Conservation (phyloP, 2,329 filamentous ascomycete genomes). For the Trichocomaceae sp. region DNA sequence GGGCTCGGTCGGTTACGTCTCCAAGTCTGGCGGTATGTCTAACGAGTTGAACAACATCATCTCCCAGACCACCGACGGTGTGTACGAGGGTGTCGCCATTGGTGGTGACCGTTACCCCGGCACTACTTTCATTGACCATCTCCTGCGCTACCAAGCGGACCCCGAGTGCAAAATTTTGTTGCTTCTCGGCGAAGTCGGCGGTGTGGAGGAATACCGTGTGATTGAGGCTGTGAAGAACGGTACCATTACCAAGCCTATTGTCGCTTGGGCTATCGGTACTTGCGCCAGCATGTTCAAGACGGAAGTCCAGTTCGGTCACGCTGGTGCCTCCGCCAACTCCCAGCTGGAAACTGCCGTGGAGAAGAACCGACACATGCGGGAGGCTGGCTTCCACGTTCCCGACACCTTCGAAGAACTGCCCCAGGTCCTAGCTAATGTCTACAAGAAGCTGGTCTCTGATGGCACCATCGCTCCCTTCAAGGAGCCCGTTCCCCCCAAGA, state of each 20-base stretch:
- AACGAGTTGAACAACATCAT: conserved; percentile 99
- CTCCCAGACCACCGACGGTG: conserved; percentile 90
- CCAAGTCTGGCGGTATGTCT: conserved; percentile 99
- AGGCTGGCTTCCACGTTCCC: conserved; percentile 89
- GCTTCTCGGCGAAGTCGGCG: conserved; percentile 94
- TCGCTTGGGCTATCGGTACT: conserved; percentile 98
- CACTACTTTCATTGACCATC: conserved; percentile 98
- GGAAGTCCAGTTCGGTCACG: conserved; percentile 98
- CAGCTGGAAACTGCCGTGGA: conserved; percentile 92
- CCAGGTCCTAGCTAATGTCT: conserved; percentile 66
- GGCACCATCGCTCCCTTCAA: conserved; percentile 78
- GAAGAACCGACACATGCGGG: conserved; percentile 97
- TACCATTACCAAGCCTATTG: conserved; percentile 93
- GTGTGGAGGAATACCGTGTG: conserved; percentile 99
- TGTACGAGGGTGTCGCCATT: conserved; percentile 98
- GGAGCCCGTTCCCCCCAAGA: conserved; percentile 95
- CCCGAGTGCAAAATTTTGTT: conserved; percentile 97
- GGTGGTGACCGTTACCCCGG: conserved; percentile 98
- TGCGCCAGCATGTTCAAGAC: conserved; percentile 99
- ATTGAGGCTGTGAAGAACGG: conserved; percentile 96
- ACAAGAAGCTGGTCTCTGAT: conserved; percentile 77
- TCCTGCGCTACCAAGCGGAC: conserved; percentile 92
- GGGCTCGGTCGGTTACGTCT: conserved; percentile 97
- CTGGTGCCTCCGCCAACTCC: conserved; percentile 97
- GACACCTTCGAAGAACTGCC: conserved; percentile 97